Percentiles rank a stretch among this genome's conserved stretches.
Evolutionary conservation across 495 filamentous ascomycete species (phyloP).

Genomic region (Podospora conica): DNA sequence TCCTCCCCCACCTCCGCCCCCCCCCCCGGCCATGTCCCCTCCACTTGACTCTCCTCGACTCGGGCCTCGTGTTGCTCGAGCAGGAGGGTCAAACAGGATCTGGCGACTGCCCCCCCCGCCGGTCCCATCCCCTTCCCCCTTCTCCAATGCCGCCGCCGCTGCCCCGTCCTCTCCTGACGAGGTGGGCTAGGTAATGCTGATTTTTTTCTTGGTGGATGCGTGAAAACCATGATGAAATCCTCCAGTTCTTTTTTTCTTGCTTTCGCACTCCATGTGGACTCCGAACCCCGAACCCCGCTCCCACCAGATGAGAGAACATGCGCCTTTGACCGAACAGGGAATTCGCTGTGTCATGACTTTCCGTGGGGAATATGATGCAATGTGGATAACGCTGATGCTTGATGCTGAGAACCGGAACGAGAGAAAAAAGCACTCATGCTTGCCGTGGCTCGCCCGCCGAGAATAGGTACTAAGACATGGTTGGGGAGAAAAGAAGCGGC

Average conservation of each 20-base stretch:
- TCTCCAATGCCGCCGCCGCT: too few relatives aligned
- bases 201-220: background rate
- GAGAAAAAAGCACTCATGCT: background rate
- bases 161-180: too few relatives aligned
- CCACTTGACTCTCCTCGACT: background rate
- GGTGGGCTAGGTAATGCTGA: background rate
- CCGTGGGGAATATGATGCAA: background rate
- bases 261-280: background rate
- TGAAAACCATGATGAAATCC: background rate
- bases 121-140: too few relatives aligned
- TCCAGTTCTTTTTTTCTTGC: background rate
- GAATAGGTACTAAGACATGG: background rate
- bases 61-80: too few relatives aligned
- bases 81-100: too few relatives aligned
- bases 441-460: background rate
- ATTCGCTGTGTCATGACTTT: constrained; percentile 2
- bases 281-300: background rate
- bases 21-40: background rate
- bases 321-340: background rate
- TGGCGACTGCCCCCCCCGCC: too few relatives aligned
- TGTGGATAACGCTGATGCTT: background rate
- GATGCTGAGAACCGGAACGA: background rate
- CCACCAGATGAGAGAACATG: background rate
- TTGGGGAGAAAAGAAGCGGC: background rate
- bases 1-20: background rate